These are phyloP conservation scores for Nepenthes alata DNA, from an alignment of 179 eudicot species.

Conservation along the genomic window DNA sequence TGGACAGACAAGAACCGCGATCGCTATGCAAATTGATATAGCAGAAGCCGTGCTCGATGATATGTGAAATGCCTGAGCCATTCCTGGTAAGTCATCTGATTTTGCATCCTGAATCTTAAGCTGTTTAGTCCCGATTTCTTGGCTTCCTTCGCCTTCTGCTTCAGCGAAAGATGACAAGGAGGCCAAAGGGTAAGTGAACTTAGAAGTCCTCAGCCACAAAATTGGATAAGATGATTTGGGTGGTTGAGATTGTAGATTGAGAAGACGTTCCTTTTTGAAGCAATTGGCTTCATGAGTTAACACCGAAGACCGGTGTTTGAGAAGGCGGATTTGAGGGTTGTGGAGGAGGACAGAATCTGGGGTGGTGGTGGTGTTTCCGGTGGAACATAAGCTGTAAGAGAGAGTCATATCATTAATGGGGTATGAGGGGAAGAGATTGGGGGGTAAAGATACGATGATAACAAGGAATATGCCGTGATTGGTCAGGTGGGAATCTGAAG, in stretches of 20 bases:
- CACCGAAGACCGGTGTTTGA: slow-evolving; percentile 6
- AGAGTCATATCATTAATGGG: slow-evolving; percentile 36
- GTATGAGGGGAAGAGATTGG: neutral
- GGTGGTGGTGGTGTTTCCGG: slow-evolving; percentile 31
- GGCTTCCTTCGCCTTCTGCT: slow-evolving; percentile 32
- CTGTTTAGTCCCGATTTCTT: slow-evolving; percentile 9
- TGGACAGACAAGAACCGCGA: slow-evolving; percentile 56
- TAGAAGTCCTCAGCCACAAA: slow-evolving; percentile 24
- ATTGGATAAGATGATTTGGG: slow-evolving; percentile 28
- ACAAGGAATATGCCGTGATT: slow-evolving; percentile 22
- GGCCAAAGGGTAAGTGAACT: slow-evolving; percentile 42
- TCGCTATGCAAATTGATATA: slow-evolving; percentile 66
- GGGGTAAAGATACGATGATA: neutral
- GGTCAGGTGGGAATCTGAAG: slow-evolving; percentile 34
- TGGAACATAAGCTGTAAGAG: slow-evolving; percentile 41
- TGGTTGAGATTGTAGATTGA: slow-evolving; percentile 24
- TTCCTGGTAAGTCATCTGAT: slow-evolving; percentile 32
- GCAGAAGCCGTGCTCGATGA: slow-evolving; percentile 64
- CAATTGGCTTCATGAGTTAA: slow-evolving; percentile 3
- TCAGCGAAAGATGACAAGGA: slow-evolving; percentile 70
- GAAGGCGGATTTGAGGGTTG: slow-evolving; percentile 7
- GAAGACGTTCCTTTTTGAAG: slow-evolving; percentile 10
- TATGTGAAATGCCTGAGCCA: slow-evolving; percentile 79
- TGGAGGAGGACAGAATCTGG: slow-evolving; percentile 17
- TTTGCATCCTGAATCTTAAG: slow-evolving; percentile 11